phyloP scores from a whole-genome alignment of 2,329 filamentous ascomycete genomes.

The Monosporascus ibericus region DNA sequence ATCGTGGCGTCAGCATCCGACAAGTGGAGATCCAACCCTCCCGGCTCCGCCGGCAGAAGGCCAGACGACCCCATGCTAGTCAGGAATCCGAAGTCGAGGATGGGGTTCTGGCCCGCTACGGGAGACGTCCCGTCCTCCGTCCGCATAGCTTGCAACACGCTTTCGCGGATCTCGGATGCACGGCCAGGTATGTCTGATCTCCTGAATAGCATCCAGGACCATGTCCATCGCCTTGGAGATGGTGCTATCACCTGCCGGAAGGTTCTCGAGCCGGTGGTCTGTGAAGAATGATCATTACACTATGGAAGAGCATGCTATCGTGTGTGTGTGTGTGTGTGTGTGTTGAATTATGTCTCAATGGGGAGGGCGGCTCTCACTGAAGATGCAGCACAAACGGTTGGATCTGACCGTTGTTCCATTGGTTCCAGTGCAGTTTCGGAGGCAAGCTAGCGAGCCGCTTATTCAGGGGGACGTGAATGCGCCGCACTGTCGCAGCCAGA shows the following conservation, averaged over 20 bases:
- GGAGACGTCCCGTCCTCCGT: slow-evolving; percentile 2
- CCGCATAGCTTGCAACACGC: slow-evolving; percentile 17
- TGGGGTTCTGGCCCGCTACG: slow-evolving; percentile 12
- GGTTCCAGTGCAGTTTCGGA: slow-evolving; percentile 43
- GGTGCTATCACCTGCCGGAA: slow-evolving; percentile 34
- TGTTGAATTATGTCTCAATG: neutral
- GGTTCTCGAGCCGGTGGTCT: slow-evolving; percentile 38
- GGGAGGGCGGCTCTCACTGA: slow-evolving; percentile 23
- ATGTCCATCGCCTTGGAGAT: slow-evolving; percentile 45
- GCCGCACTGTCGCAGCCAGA: slow-evolving; percentile 34
- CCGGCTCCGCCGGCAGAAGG: neutral
- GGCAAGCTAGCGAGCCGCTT: slow-evolving; percentile 42
- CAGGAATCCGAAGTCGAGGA: slow-evolving; percentile 19
- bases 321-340: slow-evolving; percentile 8
- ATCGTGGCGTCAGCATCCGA: slow-evolving; percentile 6
- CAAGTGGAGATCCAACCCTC: neutral
- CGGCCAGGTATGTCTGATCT: slow-evolving; percentile 45
- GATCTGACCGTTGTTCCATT: slow-evolving; percentile 42
- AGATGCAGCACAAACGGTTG: slow-evolving; percentile 41
- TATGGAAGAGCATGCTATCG: slow-evolving; percentile 41
- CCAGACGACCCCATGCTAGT: slow-evolving; percentile 2
- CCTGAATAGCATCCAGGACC: slow-evolving; percentile 42
- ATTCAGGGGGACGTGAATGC: slow-evolving; percentile 40
- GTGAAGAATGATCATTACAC: slow-evolving; percentile 45
- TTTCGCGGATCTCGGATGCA: slow-evolving; percentile 37